Evolutionary conservation across 2,329 filamentous ascomycete genomes (phyloP).

Genomic region (Xylaria polymorpha): DNA sequence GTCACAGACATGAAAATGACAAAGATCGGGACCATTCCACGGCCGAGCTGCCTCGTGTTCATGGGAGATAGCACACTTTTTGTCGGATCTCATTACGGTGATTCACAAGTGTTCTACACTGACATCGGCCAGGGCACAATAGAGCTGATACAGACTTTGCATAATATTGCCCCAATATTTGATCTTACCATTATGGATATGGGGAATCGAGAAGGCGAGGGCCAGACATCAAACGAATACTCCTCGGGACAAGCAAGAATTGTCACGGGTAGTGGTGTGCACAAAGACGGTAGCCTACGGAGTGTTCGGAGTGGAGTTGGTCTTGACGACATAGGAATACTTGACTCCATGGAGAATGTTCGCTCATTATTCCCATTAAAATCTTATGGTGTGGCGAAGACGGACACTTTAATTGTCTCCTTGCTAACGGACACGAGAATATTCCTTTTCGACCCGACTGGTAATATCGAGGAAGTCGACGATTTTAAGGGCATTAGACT

Average conservation of each 20-base stretch:
- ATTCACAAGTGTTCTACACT: constrained; percentile 79
- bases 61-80: constrained; percentile 80
- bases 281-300: constrained; percentile 86
- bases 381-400: constrained; percentile 59
- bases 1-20: constrained; percentile 80
- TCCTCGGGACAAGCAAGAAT: constrained; percentile 94
- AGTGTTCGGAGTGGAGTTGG: constrained; percentile 95
- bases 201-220: constrained; percentile 83
- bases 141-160: constrained; percentile 77
- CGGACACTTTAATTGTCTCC: constrained; percentile 81
- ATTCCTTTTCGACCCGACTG: constrained; percentile 79
- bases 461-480: constrained; percentile 88
- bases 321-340: constrained; percentile 84
- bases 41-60: constrained; percentile 83
- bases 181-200: constrained; percentile 98
- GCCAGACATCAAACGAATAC: constrained; percentile 83
- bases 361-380: constrained; percentile 78
- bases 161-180: constrained; percentile 89
- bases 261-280: constrained; percentile 91
- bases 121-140: constrained; percentile 56
- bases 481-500: constrained; percentile 77
- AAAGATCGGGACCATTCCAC: constrained; percentile 73
- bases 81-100: constrained; percentile 90
- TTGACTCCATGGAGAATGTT: constrained; percentile 82
- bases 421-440: constrained; percentile 86